phyloP scores from a whole-genome alignment of 2,329 filamentous ascomycete species.

The Aspergillus sp. region DNA sequence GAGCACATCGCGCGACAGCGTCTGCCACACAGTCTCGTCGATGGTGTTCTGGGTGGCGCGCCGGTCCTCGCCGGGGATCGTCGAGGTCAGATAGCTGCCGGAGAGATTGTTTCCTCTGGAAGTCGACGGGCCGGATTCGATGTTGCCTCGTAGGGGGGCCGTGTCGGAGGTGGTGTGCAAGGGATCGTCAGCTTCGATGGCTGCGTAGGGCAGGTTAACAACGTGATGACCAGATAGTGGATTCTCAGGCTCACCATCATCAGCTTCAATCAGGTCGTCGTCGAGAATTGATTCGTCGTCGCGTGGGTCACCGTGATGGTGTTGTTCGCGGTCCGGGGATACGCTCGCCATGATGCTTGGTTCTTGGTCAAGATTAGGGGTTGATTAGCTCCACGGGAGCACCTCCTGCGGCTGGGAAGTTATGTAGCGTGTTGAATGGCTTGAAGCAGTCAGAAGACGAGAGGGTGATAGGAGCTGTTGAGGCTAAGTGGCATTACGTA shows the following conservation, averaged over 20 bases:
- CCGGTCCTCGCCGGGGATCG: constrained; percentile 87
- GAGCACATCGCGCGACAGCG: constrained; percentile 79
- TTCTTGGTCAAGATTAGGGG: constrained; percentile 2
- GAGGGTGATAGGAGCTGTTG: constrained; percentile 3
- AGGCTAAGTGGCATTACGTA: constrained; percentile 35
- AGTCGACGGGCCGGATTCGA: constrained; percentile 48
- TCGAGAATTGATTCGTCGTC: constrained; percentile 55
- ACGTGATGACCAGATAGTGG: neutral
- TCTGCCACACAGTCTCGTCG: constrained; percentile 95
- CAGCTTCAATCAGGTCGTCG: constrained; percentile 67
- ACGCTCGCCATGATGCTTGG: constrained; percentile 26
- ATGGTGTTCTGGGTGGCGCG: constrained; percentile 85
- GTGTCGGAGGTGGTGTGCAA: constrained; percentile 60
- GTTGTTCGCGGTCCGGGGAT: constrained; percentile 24
- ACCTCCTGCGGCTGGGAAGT: constrained; percentile 10
- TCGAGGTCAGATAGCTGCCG: constrained; percentile 75
- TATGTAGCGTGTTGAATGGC: constrained; percentile 11
- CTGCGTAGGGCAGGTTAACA: constrained; percentile 22
- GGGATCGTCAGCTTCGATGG: constrained; percentile 88
- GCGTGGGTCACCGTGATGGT: constrained; percentile 49
- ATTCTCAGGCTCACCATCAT: constrained; percentile 62
- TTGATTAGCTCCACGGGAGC: constrained; percentile 7
- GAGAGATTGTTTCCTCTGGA: constrained; percentile 52
- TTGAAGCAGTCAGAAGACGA: neutral
- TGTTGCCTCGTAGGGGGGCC: constrained; percentile 75